Conservation (phyloP, 371 early-diverging fungal genomes). For the Mucor plumbeus region DNA sequence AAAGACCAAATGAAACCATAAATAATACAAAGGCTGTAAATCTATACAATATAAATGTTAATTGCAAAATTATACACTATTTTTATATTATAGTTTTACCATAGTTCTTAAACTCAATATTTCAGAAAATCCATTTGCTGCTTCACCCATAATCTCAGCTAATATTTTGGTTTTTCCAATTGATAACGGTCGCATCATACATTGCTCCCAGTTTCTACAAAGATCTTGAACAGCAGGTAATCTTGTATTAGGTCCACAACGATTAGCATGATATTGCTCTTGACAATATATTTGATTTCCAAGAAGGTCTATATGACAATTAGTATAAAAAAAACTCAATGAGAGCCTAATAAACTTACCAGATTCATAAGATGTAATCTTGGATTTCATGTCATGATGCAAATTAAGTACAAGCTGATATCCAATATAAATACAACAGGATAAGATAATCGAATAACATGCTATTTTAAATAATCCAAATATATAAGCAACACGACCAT, state of each 20-base stretch:
- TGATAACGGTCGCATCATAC: constrained; percentile 17
- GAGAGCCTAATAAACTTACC: constrained; percentile 4
- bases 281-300: constrained; percentile 22
- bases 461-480: constrained; percentile 18
- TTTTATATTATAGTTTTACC: background rate
- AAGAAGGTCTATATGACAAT: constrained; percentile 9
- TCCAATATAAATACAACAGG: background rate
- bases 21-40: background rate
- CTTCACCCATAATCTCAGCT: constrained; percentile 23
- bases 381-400: constrained; percentile 18
- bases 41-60: background rate
- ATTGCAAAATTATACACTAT: background rate
- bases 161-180: constrained; percentile 23
- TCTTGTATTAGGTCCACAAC: constrained; percentile 19
- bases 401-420: constrained; percentile 4
- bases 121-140: constrained; percentile 23
- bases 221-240: constrained; percentile 16
- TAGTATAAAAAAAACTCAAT: background rate
- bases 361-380: constrained; percentile 25
- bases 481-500: constrained; percentile 17
- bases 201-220: constrained; percentile 25
- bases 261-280: constrained; percentile 22
- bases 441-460: background rate
- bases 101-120: constrained; percentile 17
- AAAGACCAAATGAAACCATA: constrained; percentile 4